Evolutionary conservation across 2,329 filamentous ascomycete genomes (phyloP).

Genomic region (Rutstroemia sydowiana): DNA sequence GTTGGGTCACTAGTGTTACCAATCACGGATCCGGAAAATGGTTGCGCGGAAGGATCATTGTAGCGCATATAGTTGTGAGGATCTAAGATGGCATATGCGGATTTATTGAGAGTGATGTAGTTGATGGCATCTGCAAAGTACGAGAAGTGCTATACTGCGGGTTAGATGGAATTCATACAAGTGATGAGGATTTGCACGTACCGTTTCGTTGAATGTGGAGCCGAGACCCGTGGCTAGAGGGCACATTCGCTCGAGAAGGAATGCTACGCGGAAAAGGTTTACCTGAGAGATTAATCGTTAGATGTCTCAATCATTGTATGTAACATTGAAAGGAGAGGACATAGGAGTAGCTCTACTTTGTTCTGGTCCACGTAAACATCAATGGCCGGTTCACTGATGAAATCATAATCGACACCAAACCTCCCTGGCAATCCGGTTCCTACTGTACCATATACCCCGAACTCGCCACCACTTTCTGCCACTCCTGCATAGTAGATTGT

Average conservation of each 20-base stretch:
- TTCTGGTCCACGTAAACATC: constrained; percentile 40
- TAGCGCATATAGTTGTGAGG: constrained; percentile 49
- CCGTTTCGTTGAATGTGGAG: constrained; percentile 42
- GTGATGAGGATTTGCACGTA: constrained; percentile 7
- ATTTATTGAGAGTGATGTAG: constrained; percentile 42
- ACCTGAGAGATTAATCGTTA: constrained; percentile 17
- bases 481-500: constrained; percentile 43
- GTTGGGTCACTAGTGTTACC: constrained; percentile 38
- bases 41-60: constrained; percentile 43
- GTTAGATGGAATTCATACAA: not conserved
- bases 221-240: constrained; percentile 40
- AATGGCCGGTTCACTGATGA: constrained; percentile 39
- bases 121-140: constrained; percentile 40
- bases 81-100: constrained; percentile 40
- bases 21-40: constrained; percentile 41
- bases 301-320: not conserved
- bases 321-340: too few relatives aligned
- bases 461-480: constrained; percentile 40
- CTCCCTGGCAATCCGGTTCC: constrained; percentile 41
- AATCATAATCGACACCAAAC: constrained; percentile 43
- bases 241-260: constrained; percentile 44
- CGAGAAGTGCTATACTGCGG: constrained; percentile 33
- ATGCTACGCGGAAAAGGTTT: constrained; percentile 43
- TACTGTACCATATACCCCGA: constrained; percentile 36
- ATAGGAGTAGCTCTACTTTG: too few relatives aligned